Evolutionary conservation across 768 basidiomycete genomes (phyloP).

Genomic region (Podaxis sp.): DNA sequence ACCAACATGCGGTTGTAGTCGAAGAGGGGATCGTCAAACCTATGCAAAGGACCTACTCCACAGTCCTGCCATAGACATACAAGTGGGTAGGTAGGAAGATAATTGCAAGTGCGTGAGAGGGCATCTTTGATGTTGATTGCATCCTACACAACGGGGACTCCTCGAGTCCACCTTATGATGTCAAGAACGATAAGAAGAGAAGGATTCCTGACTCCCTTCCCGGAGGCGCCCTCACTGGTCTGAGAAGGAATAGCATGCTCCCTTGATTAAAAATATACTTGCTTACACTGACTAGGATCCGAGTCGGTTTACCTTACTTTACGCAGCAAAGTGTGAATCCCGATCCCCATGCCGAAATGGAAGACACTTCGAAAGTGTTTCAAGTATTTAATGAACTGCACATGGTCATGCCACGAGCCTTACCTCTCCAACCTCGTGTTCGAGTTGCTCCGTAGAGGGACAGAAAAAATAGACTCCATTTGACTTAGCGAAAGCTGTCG

Average conservation of each 20-base stretch:
- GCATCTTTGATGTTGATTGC: background rate
- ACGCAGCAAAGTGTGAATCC: constrained; percentile 3
- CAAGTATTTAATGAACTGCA: constrained; percentile 15
- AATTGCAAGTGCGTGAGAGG: constrained; percentile 3
- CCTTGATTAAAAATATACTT: background rate
- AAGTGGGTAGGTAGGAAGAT: background rate
- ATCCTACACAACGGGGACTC: background rate
- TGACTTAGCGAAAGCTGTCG: background rate
- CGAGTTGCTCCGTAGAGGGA: constrained; percentile 7
- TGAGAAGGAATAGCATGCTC: background rate
- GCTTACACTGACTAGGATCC: background rate
- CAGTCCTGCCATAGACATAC: background rate
- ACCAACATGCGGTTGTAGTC: too few species aligned
- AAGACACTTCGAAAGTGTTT: constrained; percentile 13
- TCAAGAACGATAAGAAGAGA: background rate
- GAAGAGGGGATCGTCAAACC: background rate
- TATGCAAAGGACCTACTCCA: background rate
- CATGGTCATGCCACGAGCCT: constrained; percentile 14
- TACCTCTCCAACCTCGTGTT: constrained; percentile 14
- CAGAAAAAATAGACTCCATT: constrained; percentile 1
- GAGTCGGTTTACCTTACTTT: constrained; percentile 1
- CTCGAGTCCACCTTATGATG: background rate
- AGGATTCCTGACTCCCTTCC: background rate
- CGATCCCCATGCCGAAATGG: constrained; percentile 9
- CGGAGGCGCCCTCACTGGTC: background rate